These are phyloP conservation scores for Penicillium longicatenatum DNA, from an alignment of 495 filamentous ascomycete species.

Conservation along the genomic window DNA sequence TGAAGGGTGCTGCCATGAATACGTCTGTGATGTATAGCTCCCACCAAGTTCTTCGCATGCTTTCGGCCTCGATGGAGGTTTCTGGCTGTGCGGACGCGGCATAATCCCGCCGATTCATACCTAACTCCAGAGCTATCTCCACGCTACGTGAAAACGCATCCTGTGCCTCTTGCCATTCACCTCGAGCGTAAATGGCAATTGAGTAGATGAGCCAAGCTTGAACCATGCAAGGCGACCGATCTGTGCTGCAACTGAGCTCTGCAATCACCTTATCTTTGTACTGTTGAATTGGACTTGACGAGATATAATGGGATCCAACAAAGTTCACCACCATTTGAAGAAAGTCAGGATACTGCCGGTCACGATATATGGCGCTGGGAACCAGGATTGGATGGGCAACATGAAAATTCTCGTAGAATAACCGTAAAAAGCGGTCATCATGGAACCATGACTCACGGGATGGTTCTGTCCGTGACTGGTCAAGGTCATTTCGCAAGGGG, in stretches of 20 bases:
- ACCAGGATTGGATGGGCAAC: slow-evolving; percentile 43
- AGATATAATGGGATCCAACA: slow-evolving; percentile 40
- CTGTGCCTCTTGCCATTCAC: slow-evolving; percentile 36
- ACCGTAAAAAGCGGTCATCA: slow-evolving; percentile 37
- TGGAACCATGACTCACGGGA: slow-evolving; percentile 21
- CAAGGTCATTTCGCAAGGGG: slow-evolving; percentile 15
- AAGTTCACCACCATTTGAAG: slow-evolving; percentile 41
- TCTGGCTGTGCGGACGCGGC: slow-evolving; percentile 25
- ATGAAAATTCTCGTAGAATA: slow-evolving; percentile 47
- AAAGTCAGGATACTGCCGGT: slow-evolving; percentile 39
- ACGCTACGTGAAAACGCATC: slow-evolving; percentile 31
- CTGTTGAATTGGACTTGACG: slow-evolving; percentile 22
- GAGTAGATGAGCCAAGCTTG: slow-evolving; percentile 42
- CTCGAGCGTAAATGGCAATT: slow-evolving; percentile 38
- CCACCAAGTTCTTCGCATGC: slow-evolving; percentile 46
- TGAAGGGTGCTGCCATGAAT: slow-evolving; percentile 35
- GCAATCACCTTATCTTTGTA: slow-evolving; percentile 29
- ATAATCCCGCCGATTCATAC: slow-evolving; percentile 40
- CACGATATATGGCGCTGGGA: slow-evolving; percentile 33
- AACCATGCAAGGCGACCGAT: slow-evolving; percentile 37
- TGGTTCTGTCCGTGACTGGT: slow-evolving; percentile 14
- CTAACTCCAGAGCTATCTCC: slow-evolving; percentile 39
- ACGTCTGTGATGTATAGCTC: slow-evolving; percentile 44
- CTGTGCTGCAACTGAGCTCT: slow-evolving; percentile 28
- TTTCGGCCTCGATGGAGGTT: slow-evolving; percentile 39